Conservation (phyloP, 257 asterid species). For the Nicotiana tomentosiformis region DNA sequence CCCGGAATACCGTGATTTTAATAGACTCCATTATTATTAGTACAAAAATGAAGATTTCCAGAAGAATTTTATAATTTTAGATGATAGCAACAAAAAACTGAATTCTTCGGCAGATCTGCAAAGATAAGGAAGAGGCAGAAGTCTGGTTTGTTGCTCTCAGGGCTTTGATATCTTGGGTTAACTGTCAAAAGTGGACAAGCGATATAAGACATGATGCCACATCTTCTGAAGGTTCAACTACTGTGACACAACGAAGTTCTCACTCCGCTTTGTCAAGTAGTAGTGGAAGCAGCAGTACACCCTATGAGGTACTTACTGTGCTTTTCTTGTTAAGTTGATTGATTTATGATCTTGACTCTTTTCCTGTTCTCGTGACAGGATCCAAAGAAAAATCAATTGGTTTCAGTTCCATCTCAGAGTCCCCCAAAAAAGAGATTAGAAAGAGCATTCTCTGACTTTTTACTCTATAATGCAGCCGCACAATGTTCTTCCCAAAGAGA, state of each 20-base stretch:
- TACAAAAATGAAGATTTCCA: not conserved
- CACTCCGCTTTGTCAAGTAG: slow-evolving; percentile 33
- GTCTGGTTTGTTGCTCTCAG: slow-evolving; percentile 60
- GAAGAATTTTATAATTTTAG: slow-evolving; percentile 1
- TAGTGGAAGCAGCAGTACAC: slow-evolving; percentile 34
- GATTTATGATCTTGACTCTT: slow-evolving; percentile 15
- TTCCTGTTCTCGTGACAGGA: slow-evolving; percentile 31
- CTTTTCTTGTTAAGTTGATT: slow-evolving; percentile 3
- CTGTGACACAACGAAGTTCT: slow-evolving; percentile 33
- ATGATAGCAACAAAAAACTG: slow-evolving; percentile 3
- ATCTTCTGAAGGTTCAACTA: slow-evolving; percentile 41
- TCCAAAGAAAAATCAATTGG: slow-evolving; percentile 19
- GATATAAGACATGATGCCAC: slow-evolving; percentile 28
- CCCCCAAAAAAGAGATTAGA: slow-evolving; percentile 47
- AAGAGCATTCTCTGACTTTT: slow-evolving; percentile 52
- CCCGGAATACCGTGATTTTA: not conserved
- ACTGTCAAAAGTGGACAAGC: slow-evolving; percentile 42
- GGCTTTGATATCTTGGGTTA: slow-evolving; percentile 45
- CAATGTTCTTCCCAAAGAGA: slow-evolving; percentile 36
- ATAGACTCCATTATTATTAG: not conserved
- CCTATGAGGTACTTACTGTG: slow-evolving; percentile 45
- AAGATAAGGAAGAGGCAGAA: slow-evolving; percentile 76
- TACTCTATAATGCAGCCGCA: slow-evolving; percentile 29
- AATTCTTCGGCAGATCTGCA: slow-evolving; percentile 53
- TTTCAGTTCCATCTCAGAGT: slow-evolving; percentile 26